These are phyloP conservation scores for Escovopsis sp. DNA, from an alignment of 2,329 filamentous ascomycete genomes.

Conservation along the genomic window DNA sequence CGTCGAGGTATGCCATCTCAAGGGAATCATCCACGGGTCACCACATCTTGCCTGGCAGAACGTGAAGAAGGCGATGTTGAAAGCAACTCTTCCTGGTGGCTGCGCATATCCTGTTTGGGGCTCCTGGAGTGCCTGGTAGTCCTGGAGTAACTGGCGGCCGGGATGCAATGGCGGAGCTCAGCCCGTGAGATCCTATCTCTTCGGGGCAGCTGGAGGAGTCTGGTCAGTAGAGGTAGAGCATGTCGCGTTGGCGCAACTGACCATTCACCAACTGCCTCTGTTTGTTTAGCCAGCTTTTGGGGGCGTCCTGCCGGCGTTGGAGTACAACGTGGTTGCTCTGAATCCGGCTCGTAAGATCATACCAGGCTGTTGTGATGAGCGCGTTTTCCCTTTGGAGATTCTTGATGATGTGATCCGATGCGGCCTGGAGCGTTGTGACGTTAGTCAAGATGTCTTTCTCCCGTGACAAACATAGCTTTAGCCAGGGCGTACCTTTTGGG, in stretches of 20 bases:
- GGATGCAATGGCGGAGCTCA: conserved; percentile 9
- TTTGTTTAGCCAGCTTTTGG: conserved; percentile 73
- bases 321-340: conserved; percentile 74
- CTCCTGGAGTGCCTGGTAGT: neutral
- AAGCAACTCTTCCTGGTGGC: neutral
- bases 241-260: conserved; percentile 30
- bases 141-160: conserved; percentile 1
- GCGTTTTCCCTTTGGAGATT: conserved; percentile 65
- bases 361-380: conserved; percentile 73
- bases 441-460: neutral
- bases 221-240: conserved; percentile 29
- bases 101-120: neutral
- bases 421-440: conserved; percentile 22
- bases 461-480: neutral
- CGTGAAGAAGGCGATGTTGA: neutral
- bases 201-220: conserved; percentile 27
- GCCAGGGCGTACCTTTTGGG: conserved; percentile 33
- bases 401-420: conserved; percentile 41
- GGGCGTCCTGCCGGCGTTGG: conserved; percentile 57
- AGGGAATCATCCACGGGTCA: neutral
- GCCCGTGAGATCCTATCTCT: conserved; percentile 28
- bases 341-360: conserved; percentile 62
- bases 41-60: neutral
- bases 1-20: no score
- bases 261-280: conserved; percentile 59